Evolutionary conservation across 83 land plant species (phyloP).

Genomic region (Larix sibirica): DNA sequence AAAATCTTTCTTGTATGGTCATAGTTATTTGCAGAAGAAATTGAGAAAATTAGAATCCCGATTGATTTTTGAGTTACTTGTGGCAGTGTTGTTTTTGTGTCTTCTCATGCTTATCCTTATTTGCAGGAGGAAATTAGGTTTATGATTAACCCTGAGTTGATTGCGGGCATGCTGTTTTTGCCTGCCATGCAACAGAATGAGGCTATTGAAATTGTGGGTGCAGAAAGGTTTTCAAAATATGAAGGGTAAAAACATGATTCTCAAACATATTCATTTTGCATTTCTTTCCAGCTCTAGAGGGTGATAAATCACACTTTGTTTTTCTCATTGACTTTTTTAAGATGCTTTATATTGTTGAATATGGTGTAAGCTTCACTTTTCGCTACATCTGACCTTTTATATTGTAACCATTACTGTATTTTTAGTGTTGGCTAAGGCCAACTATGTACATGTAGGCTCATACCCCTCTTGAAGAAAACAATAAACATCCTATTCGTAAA

Average conservation of each 20-base stretch:
- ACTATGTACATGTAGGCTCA: no score
- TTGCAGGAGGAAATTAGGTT: constrained; percentile 94
- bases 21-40: background rate
- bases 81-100: background rate
- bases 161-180: constrained; percentile 90
- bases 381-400: no score
- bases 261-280: background rate
- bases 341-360: background rate
- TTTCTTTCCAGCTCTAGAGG: background rate
- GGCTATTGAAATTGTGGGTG: constrained; percentile 90
- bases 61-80: background rate
- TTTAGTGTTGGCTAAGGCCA: no score
- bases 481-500: no score
- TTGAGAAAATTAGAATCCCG: background rate
- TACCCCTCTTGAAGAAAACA: no score
- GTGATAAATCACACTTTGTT: background rate
- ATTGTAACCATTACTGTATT: no score
- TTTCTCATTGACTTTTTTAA: background rate
- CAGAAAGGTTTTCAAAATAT: constrained; percentile 78
- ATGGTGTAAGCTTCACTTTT: no score
- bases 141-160: constrained; percentile 92
- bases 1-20: background rate
- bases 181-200: constrained; percentile 86
- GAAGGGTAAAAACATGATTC: constrained; percentile 45
- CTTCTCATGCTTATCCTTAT: background rate